Evolutionary conservation across 2,329 filamentous ascomycete species (phyloP).

Genomic region (Fusarium pseudograminearum): DNA sequence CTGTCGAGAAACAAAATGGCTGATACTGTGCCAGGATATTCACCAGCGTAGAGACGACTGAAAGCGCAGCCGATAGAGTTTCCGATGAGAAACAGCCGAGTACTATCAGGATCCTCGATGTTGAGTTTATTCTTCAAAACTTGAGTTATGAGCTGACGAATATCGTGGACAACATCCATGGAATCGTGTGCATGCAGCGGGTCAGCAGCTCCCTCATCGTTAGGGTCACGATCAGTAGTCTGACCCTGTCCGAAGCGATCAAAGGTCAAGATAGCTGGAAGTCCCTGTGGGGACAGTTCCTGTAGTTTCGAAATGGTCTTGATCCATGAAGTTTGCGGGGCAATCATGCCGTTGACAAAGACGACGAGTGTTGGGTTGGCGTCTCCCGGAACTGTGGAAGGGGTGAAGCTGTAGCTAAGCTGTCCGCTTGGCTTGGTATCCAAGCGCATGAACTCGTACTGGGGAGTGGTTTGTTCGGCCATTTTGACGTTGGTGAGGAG

Average conservation of each 20-base stretch:
- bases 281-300: not conserved
- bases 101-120: not conserved
- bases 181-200: constrained; percentile 61
- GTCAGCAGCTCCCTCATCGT: constrained; percentile 54
- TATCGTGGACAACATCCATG: constrained; percentile 50
- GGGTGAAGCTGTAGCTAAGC: constrained; percentile 34
- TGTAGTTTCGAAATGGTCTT: constrained; percentile 18
- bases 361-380: constrained; percentile 25
- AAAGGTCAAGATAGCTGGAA: constrained; percentile 63
- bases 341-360: constrained; percentile 43
- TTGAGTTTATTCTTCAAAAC: constrained; percentile 11
- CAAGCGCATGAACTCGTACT: constrained; percentile 25
- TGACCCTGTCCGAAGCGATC: constrained; percentile 69
- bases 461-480: not conserved
- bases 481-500: not conserved
- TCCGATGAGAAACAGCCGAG: constrained; percentile 25
- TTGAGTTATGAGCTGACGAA: constrained; percentile 35
- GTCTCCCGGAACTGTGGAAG: not conserved
- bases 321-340: constrained; percentile 39
- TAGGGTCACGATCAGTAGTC: constrained; percentile 58
- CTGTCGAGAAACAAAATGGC: constrained; percentile 67
- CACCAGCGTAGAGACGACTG: constrained; percentile 63
- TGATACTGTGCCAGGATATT: constrained; percentile 58
- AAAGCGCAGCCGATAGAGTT: constrained; percentile 51
- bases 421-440: constrained; percentile 35